Base-by-base conservation (phyloP, 2,329 filamentous ascomycete genomes). In the Didymella exigua region DNA sequence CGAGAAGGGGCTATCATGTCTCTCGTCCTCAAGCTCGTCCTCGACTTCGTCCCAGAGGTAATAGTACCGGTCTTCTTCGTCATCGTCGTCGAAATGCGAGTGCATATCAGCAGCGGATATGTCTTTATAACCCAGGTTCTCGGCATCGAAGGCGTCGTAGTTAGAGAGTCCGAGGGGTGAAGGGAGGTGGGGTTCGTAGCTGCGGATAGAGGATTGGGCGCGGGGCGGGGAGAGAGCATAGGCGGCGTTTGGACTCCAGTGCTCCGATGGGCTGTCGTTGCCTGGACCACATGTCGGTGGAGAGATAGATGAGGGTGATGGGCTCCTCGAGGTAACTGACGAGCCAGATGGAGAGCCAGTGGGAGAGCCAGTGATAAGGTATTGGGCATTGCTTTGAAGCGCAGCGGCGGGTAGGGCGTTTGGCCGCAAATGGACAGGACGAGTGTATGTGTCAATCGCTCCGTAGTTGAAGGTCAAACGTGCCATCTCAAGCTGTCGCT, bases 71-170 rank as follows among this genome's bases (percentile, higher is more conserved):
- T 45, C 51, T 2, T 69, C 66, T 5, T 67, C 67, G 7, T 56
- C 54, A 10, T 69, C 68, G 11, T 71, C 69, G 41, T 75, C 72
- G 0, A 73, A 41, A 42, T 70, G 63, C 5, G 65, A 56, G 44
- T 75, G 74, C 4, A 55, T 60, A 46, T 73, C 65, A 0, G 62
- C 58, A 7, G 63, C 52, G 18, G 69, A 65, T 18, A 74, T 1
- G 16, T 26, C 18, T 34, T 26, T 45, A 11, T 33, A 26, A 16
- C 26, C 34, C 4, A 26, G 16, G 26, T 36, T 40, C 34, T 78
- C 75, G 2, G 67, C 47, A 44, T 78, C 76, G 23, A 79, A 68
- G 9, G 73, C 73, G 51, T 78, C 77, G 59, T 78, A 79, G 54
- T 77, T 78, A n/a, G 72, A 76, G 2, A 77, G 62, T 3, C 75